Percentiles rank a stretch among this genome's conserved stretches.
Evolutionary conservation across 345 rosid species (phyloP).

Genomic region (Brassica carinata): DNA sequence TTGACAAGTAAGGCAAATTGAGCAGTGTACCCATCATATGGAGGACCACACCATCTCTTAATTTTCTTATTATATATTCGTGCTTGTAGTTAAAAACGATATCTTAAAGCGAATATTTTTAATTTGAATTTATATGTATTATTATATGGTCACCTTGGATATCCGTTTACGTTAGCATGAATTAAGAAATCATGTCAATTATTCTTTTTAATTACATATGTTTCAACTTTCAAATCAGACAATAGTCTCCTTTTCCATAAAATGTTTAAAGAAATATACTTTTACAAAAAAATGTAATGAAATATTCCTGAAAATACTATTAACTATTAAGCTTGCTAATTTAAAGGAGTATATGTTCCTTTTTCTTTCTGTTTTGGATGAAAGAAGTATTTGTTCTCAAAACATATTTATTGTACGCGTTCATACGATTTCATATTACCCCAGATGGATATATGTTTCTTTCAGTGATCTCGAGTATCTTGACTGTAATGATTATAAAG

Average conservation of each 20-base stretch:
- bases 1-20: constrained; percentile 73
- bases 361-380: not conserved
- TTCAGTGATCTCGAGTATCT: constrained; percentile 7
- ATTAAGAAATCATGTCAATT: constrained; percentile 19
- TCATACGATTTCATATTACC: constrained; percentile 7
- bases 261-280: not conserved
- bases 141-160: constrained; percentile 23
- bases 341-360: not conserved
- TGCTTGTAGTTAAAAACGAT: constrained; percentile 5
- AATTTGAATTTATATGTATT: not conserved
- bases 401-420: constrained; percentile 7
- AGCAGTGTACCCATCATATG: constrained; percentile 77
- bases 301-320: not conserved
- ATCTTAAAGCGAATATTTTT: constrained; percentile 15
- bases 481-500: constrained; percentile 29
- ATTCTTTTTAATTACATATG: constrained; percentile 18
- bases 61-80: constrained; percentile 27
- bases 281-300: not conserved
- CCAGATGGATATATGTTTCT: not conserved
- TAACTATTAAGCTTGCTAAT: not conserved
- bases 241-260: constrained; percentile 15
- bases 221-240: constrained; percentile 32
- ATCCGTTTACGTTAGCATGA: constrained; percentile 41
- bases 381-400: not conserved
- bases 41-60: constrained; percentile 67